phyloP scores from a whole-genome alignment of 2,329 filamentous ascomycete species.

The Beauveria asiatica region DNA sequence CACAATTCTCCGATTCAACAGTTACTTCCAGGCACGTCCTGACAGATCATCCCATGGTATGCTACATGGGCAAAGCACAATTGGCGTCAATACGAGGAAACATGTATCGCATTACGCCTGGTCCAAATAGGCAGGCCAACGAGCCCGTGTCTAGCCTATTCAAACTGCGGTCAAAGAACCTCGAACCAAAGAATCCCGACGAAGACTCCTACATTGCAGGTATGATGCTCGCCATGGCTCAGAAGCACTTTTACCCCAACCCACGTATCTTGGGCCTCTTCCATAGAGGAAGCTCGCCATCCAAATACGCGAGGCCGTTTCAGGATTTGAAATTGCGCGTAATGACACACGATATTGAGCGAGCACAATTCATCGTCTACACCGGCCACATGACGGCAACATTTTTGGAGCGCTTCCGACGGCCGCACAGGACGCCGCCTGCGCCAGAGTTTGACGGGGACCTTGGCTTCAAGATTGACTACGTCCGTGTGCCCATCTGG shows the following conservation, averaged over 20 bases:
- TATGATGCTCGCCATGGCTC: slow-evolving; percentile 48
- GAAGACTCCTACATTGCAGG: slow-evolving; percentile 45
- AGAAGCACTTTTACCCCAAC: slow-evolving; percentile 40
- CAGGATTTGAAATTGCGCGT: slow-evolving; percentile 41
- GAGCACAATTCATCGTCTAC: slow-evolving; percentile 45
- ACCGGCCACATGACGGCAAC: slow-evolving; percentile 38
- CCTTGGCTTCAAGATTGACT: slow-evolving; percentile 36
- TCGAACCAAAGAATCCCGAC: slow-evolving; percentile 39
- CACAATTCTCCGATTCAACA: slow-evolving; percentile 16
- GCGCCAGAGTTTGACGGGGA: slow-evolving; percentile 18
- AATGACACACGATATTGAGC: slow-evolving; percentile 40
- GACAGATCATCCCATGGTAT: slow-evolving; percentile 27
- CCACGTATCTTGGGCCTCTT: slow-evolving; percentile 13
- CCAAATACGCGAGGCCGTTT: slow-evolving; percentile 24
- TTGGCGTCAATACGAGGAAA: slow-evolving; percentile 37
- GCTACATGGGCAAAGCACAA: slow-evolving; percentile 40
- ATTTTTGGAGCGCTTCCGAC: slow-evolving; percentile 42
- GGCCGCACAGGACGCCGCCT: slow-evolving; percentile 33
- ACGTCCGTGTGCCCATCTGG: slow-evolving; percentile 43
- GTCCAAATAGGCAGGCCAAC: slow-evolving; percentile 34
- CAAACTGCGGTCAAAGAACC: slow-evolving; percentile 34
- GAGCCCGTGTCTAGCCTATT: slow-evolving; percentile 40
- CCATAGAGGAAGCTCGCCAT: slow-evolving; percentile 20
- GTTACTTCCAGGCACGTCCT: slow-evolving; percentile 13
- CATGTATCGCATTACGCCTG: slow-evolving; percentile 36